phyloP scores from a whole-genome alignment of 2,329 filamentous ascomycete genomes.

The Blastomyces percursus region DNA sequence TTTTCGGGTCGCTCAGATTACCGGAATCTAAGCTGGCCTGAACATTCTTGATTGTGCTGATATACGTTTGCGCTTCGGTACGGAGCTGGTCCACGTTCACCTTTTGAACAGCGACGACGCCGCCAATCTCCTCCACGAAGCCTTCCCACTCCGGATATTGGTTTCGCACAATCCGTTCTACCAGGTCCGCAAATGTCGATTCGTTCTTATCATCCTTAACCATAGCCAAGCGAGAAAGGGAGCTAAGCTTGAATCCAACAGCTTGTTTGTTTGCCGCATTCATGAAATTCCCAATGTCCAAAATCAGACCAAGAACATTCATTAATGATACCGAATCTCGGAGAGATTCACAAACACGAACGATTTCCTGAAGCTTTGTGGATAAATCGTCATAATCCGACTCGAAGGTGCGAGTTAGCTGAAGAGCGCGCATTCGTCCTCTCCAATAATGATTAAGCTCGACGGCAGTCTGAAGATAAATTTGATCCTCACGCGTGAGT shows the following conservation, averaged over 20 bases:
- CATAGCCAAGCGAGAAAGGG: slow-evolving; percentile 84
- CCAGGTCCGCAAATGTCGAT: slow-evolving; percentile 85
- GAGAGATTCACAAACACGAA: slow-evolving; percentile 75
- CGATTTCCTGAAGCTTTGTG: slow-evolving; percentile 73
- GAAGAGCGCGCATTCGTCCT: slow-evolving; percentile 83
- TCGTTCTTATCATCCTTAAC: slow-evolving; percentile 99
- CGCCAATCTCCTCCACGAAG: slow-evolving; percentile 72
- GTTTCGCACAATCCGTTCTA: slow-evolving; percentile 90
- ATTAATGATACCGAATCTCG: slow-evolving; percentile 86
- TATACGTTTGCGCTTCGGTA: slow-evolving; percentile 78
- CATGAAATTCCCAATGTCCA: slow-evolving; percentile 99
- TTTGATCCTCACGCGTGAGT: slow-evolving; percentile 87
- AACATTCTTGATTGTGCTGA: slow-evolving; percentile 87
- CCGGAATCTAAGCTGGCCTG: slow-evolving; percentile 86
- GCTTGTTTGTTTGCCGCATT: slow-evolving; percentile 99
- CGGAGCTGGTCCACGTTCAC: slow-evolving; percentile 90
- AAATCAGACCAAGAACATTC: slow-evolving; percentile 88
- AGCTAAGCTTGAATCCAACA: slow-evolving; percentile 93
- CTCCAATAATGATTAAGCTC: slow-evolving; percentile 99
- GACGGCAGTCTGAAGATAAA: slow-evolving; percentile 85
- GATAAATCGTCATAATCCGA: slow-evolving; percentile 85
- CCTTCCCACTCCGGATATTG: slow-evolving; percentile 94
- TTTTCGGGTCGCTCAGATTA: slow-evolving; percentile 90
- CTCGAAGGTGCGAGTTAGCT: slow-evolving; percentile 74
- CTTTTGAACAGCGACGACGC: slow-evolving; percentile 71